Percentiles rank a stretch among this genome's conserved stretches.
These are phyloP conservation scores for Apiospora rasikravindrae DNA, from an alignment of 2,329 filamentous ascomycete species.

Conservation along the genomic window DNA sequence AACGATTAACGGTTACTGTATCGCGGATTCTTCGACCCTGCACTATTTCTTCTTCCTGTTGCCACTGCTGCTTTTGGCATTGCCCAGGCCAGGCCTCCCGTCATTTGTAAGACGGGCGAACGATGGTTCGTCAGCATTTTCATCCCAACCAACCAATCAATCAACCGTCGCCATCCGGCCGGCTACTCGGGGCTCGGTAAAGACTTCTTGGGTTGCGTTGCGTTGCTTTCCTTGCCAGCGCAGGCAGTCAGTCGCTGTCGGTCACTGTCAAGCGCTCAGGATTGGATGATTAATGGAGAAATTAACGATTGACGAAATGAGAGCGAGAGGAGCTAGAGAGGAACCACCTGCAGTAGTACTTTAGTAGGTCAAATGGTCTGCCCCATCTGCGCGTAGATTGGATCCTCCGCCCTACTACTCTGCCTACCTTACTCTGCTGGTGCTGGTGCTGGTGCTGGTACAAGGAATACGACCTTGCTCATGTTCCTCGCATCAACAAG, in stretches of 20 bases:
- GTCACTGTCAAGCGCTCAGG: not conserved
- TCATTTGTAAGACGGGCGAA: slow-evolving; percentile 15
- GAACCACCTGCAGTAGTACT: slow-evolving; percentile 15
- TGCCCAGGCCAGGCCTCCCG: not conserved
- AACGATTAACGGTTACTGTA: slow-evolving; percentile 16
- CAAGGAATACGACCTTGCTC: slow-evolving; percentile 5
- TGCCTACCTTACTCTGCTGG: too few species aligned
- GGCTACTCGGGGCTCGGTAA: slow-evolving; percentile 4
- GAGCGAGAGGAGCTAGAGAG: slow-evolving; percentile 3
- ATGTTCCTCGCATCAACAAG: slow-evolving; percentile 12
- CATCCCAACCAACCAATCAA: not conserved
- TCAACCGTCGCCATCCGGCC: not conserved
- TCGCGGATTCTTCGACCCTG: not conserved
- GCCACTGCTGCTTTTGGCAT: not conserved
- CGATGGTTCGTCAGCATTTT: not conserved
- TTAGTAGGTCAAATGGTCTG: slow-evolving; percentile 6
- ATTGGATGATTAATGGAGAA: slow-evolving; percentile 5
- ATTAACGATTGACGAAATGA: slow-evolving; percentile 13
- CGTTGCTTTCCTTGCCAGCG: not conserved
- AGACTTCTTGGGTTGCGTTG: not conserved
- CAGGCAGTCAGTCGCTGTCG: not conserved
- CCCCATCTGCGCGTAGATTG: slow-evolving; percentile 11
- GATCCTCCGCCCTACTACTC: not conserved
- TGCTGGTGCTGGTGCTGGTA: not conserved
- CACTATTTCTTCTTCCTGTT: slow-evolving; percentile 10